Conservation (phyloP, 2,329 filamentous ascomycete species). For the Ilyonectria mors-panacis region DNA sequence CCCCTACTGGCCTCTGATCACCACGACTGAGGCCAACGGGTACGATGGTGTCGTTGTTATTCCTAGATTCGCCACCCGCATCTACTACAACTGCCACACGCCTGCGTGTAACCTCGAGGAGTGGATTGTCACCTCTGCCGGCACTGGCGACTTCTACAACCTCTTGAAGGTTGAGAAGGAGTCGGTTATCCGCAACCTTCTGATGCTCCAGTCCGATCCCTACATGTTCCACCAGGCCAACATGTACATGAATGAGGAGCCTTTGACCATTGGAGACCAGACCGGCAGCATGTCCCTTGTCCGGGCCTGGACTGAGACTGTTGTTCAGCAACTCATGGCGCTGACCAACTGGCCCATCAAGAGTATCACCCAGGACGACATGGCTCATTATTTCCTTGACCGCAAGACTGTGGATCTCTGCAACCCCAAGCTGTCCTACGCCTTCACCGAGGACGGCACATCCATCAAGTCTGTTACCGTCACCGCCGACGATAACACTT, state of each 20-base stretch:
- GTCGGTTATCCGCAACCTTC: conserved; percentile 25
- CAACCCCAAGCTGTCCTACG: conserved; percentile 31
- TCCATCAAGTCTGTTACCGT: conserved; percentile 26
- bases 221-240: conserved; percentile 43
- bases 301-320: conserved; percentile 35
- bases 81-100: conserved; percentile 39
- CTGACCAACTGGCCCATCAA: conserved; percentile 38
- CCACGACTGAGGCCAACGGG: conserved; percentile 30
- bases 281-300: conserved; percentile 32
- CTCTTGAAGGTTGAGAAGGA: conserved; percentile 28
- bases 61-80: conserved; percentile 35
- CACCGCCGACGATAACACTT: conserved; percentile 27
- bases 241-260: conserved; percentile 31
- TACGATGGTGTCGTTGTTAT: conserved; percentile 34
- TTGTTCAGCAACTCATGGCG: conserved; percentile 34
- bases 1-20: conserved; percentile 38
- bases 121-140: conserved; percentile 38
- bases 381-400: conserved; percentile 36
- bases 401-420: conserved; percentile 34
- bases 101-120: conserved; percentile 31
- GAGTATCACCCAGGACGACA: conserved; percentile 33
- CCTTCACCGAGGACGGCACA: conserved; percentile 12
- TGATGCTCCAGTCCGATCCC: conserved; percentile 31
- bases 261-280: conserved; percentile 29
- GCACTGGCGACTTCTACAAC: conserved; percentile 25